Evolutionary conservation across 2,329 filamentous ascomycete species (phyloP).

Genomic region (Stagonosporopsis tanaceti): DNA sequence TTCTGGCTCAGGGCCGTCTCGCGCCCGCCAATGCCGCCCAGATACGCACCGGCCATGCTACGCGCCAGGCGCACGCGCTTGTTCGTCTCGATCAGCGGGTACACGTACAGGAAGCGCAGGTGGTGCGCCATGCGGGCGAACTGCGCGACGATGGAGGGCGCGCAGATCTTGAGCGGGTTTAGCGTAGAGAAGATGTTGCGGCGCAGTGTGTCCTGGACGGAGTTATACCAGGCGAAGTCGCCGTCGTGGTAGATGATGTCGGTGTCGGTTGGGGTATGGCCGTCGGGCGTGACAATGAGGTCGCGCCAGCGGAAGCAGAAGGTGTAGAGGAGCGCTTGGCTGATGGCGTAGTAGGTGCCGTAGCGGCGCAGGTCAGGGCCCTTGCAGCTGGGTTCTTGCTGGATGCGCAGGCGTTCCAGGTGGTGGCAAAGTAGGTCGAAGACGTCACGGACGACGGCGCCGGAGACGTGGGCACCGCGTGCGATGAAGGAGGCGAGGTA

Average conservation of each 20-base stretch:
- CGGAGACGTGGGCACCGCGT: conserved; percentile 81
- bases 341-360: conserved; percentile 82
- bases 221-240: conserved; percentile 79
- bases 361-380: conserved; percentile 88
- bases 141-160: conserved; percentile 86
- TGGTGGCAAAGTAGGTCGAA: conserved; percentile 81
- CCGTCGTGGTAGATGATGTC: conserved; percentile 70
- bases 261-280: conserved; percentile 51
- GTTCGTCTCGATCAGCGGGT: conserved; percentile 87
- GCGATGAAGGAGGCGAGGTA: conserved; percentile 96
- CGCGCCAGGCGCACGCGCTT: conserved; percentile 85
- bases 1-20: conserved; percentile 61
- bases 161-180: conserved; percentile 95
- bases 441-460: conserved; percentile 79
- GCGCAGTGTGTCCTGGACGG: conserved; percentile 76
- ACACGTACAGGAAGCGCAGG: conserved; percentile 88
- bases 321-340: conserved; percentile 91
- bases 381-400: conserved; percentile 76
- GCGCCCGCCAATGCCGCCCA: conserved; percentile 56
- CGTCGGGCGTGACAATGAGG: conserved; percentile 69
- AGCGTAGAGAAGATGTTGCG: conserved; percentile 85
- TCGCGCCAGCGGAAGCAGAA: conserved; percentile 99
- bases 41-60: conserved; percentile 66
- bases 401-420: conserved; percentile 75
- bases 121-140: conserved; percentile 89